Base-by-base conservation (phyloP, 2,329 filamentous ascomycete species). In the Camillea tinctor region DNA sequence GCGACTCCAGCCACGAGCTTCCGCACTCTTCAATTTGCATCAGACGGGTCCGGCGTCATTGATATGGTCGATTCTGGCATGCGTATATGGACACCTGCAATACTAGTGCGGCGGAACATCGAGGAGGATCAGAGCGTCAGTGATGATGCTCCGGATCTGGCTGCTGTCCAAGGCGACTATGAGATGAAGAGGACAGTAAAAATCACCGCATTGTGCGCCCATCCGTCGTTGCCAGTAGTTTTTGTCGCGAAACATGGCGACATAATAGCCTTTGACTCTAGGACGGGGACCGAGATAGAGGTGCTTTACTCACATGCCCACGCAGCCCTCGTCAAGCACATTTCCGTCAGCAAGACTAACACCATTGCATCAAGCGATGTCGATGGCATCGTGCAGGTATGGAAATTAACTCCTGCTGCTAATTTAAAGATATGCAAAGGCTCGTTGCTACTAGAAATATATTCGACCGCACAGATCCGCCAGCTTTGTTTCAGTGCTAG, bases 81-180 rank as follows among this genome's bases (percentile, higher is more conserved):
- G 67, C 60, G 59, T 15, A 60, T 69, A 36, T 70, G 68, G 68
- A 63, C 66, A 8, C 68, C 67, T 4, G 56, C 66, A 30, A 55
- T 59, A 3, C 60, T 69, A n/a, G 54, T 68, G 8, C 58, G 67
- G 11, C 67, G 66, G 49, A 62, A 58, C 3, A 57, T 55, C 24
- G 62, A 66, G 23, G 67, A 69, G 48, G 64, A 68, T n/a, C 55
- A 57, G 6, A 66, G 61, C 54, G 57, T 54, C 17, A 63, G 63
- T 22, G 66, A 65, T 19, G 58, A 60, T 2, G 59, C 57, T 2
- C n/a, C 52, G 8, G 24, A 61, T 8, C 21, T 60, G 15, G 19
- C 57, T 5, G 55, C 49, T 19, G 55, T 55, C 6, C 55, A 60
- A 50, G 62, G 61, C 11, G 50, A 64, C 36, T 68, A 59, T 52